Evolutionary conservation across 208 protist species (phyloP), one percentile per base, ranked within the genome.

Genomic region (Herpetomonas tarakana): DNA sequence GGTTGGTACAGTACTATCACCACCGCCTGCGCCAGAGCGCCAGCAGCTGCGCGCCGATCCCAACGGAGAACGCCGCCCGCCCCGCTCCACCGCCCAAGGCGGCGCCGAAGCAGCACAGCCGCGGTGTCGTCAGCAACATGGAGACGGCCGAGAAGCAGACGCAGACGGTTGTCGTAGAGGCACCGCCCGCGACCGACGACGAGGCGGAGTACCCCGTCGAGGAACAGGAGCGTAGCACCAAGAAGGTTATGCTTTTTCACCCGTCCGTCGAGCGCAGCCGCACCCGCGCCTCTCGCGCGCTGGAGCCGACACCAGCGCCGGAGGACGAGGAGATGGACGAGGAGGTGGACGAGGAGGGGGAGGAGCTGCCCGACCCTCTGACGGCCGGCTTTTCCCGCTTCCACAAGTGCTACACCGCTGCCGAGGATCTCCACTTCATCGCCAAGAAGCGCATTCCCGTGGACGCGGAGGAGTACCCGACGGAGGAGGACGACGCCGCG

Each of bases 1-100:
- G 72, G 63, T 58, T 82, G 14, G 63, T 79, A 58, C 66, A 72
- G 55, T 68, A 68, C 69, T 80, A 65, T 57, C 35, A 65, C 11
- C 35, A 19, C 24, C 22, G 28, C 12, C 28, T 41, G 35, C 35
- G 35, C 9, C 35, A 41, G 35, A 41, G 22, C 21, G 12, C 6
- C 12, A 57, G 12, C 28, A 35, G 26, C 52, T 25, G 18, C 28
- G 25, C 12, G 11, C 26, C 28, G 21, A 57, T 41, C 14, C 35
- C 35, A 6, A 41, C 35, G 9, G 14, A 41, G 35, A 41, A 41
- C n/a, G 46, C 46, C 24, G 46, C 46, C 24, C 21, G 22, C 24
- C 21, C 24, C 7, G 11, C 7, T 7, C 11, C 46, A 22, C 46
- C 46, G 11, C 46, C 46, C 7, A 26, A 19, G 18, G 46, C 46